These are phyloP conservation scores for Apiotrichum siamense DNA, from an alignment of 1,284 basidiomycete species.

Conservation along the genomic window DNA sequence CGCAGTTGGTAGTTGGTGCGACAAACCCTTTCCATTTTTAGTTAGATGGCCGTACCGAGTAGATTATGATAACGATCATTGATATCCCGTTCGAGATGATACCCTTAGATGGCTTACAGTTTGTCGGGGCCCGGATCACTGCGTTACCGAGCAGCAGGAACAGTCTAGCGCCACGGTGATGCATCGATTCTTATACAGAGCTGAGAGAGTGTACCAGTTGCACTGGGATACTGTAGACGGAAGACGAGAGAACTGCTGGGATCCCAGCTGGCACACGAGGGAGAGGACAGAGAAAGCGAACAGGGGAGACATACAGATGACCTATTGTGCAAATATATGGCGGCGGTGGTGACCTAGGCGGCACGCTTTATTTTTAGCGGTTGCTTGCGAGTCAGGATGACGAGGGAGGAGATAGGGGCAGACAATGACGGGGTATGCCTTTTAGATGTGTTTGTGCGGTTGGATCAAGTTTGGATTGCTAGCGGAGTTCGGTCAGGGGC, in stretches of 20 bases:
- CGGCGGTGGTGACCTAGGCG: background rate
- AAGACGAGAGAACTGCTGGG: too few species aligned
- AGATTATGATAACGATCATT: too few species aligned
- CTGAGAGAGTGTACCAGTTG: background rate
- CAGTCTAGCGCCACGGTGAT: slow-evolving; percentile 1
- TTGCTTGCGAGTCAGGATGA: background rate
- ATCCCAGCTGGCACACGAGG: background rate
- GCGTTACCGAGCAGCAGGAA: too few species aligned
- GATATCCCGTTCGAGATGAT: too few species aligned
- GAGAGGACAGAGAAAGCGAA: background rate
- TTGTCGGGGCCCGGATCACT: too few species aligned
- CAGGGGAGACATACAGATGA: slow-evolving; percentile 1
- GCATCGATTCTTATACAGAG: slow-evolving; percentile 7
- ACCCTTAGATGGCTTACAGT: too few species aligned
- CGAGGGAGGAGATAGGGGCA: background rate
- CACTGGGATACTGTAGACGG: background rate
- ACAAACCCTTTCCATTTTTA: too few species aligned
- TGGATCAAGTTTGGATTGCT: too few species aligned
- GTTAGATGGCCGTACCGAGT: too few species aligned
- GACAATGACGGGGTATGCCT: background rate
- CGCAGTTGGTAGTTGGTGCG: too few species aligned
- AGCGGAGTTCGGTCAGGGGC: background rate
- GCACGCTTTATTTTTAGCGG: background rate
- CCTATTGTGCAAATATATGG: background rate
- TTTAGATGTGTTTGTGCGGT: background rate